Evolutionary conservation across 345 rosid species (phyloP).

Genomic region (Capsella bursapastoris): DNA sequence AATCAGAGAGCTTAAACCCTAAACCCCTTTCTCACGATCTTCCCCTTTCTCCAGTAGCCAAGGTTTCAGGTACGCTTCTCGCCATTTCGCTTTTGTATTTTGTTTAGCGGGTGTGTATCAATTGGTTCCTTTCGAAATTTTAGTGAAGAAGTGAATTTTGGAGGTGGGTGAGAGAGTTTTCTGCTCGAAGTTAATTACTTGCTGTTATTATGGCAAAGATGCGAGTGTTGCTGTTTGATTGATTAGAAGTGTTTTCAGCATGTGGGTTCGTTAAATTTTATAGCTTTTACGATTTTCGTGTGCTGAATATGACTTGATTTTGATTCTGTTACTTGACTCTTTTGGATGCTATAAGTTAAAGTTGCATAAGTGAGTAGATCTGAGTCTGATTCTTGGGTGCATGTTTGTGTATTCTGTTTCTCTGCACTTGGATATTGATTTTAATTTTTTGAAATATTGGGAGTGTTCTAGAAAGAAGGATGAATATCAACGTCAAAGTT

Average conservation of each 20-base stretch:
- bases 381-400: not conserved
- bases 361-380: slow-evolving; percentile 15
- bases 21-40: slow-evolving; percentile 36
- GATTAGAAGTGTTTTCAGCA: not conserved
- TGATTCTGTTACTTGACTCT: not conserved
- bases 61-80: slow-evolving; percentile 30
- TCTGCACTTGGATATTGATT: not conserved
- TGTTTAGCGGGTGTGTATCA: not conserved
- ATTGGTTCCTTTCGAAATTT: not conserved
- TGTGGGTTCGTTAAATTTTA: not conserved
- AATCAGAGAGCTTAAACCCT: slow-evolving; percentile 36
- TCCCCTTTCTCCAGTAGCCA: not conserved
- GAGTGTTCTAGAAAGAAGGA: not conserved
- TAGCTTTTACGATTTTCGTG: not conserved
- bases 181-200: not conserved
- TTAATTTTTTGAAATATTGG: not conserved
- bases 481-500: slow-evolving; percentile 71
- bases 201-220: not conserved
- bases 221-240: slow-evolving; percentile 7
- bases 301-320: slow-evolving; percentile 9
- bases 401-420: not conserved
- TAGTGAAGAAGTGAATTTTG: not conserved
- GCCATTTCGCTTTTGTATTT: not conserved
- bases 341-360: not conserved
- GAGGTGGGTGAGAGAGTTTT: slow-evolving; percentile 7